Conservation (phyloP, 108 stramenopile genomes). For the Aureococcus anophagefferens region DNA sequence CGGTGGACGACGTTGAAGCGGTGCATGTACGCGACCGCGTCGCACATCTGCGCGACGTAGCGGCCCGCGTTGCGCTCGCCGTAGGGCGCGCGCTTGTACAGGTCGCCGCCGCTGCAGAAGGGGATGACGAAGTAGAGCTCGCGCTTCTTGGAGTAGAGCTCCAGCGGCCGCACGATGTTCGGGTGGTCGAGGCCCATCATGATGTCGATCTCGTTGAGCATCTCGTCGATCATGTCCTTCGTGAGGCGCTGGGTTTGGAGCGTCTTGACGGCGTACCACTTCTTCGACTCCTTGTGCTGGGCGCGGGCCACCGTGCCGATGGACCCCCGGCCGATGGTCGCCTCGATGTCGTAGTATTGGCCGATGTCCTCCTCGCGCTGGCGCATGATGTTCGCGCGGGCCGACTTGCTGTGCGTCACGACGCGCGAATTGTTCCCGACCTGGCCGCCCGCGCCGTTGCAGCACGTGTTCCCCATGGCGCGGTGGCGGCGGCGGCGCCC, state of each 20-base stretch:
- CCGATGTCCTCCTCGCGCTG: background rate
- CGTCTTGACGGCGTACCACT: constrained; percentile 23
- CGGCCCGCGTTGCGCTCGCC: constrained; percentile 37
- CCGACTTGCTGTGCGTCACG: background rate
- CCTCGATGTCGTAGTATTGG: background rate
- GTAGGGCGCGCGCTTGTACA: constrained; percentile 68
- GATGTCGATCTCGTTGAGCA: constrained; percentile 76
- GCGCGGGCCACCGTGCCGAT: background rate
- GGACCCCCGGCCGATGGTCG: background rate
- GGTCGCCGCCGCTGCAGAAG: constrained; percentile 68
- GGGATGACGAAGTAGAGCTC: constrained; percentile 67
- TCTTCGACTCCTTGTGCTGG: background rate
- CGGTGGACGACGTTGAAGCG: constrained; percentile 64
- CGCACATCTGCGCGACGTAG: constrained; percentile 32
- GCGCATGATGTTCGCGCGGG: background rate
- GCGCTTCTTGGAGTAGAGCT: constrained; percentile 57
- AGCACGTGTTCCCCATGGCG: too few relatives aligned
- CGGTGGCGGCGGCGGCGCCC: too few relatives aligned
- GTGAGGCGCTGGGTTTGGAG: constrained; percentile 26
- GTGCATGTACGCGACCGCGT: constrained; percentile 75
- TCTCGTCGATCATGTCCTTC: constrained; percentile 53
- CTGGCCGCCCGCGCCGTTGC: too few relatives aligned
- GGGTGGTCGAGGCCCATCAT: constrained; percentile 70
- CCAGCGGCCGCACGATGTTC: constrained; percentile 65
- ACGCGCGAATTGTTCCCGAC: too few relatives aligned